Base-by-base conservation (phyloP, 805 yeast species). In the Candida nanaspora region DNA sequence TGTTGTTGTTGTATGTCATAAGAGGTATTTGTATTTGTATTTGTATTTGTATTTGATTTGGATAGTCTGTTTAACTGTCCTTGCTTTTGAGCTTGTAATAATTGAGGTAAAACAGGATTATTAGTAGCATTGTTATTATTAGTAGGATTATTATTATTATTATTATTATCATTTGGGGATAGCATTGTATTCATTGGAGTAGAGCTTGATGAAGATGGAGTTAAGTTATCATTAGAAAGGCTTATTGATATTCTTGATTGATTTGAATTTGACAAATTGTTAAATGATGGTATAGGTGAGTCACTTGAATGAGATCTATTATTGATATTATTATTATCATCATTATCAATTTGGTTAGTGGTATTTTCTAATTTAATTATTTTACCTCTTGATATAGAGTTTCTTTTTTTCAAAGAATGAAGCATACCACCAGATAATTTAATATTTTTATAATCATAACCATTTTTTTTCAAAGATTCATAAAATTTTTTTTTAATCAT, bases 381-480 rank as follows among this genome's bases (percentile, higher is more conserved):
- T 29, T 33, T 42, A 6, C 58, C 57, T 15, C 43, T 45, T 5
- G 29, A 32, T 3, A 60, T 52, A 6, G 42, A 41, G 38, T 61
- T 59, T 36, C 66, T 46, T 37, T 48, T 55, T 40, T 61, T 61
- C 42, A 63, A 62, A 7, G 65, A 50, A 33, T 53, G 53, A 6
- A 63, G 39, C 66, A 62, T 57, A 1, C 68, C 68, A 5, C 58
- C 50, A 20, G 62, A 55, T n/a, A 60, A 35, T 34, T 47, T 56
- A 29, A 54, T 47, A n/a, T 44, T 42, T 3, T 44, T 33, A n/a
- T 45, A 44, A 7, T 50, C 39, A 35, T 56, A 43, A 2, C 64
- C 63, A 32, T 47, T 39, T 34, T 50, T 41, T 9, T 32, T 30
- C 40, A 55, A 32, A 18, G 37, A 50, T 16, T 45, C 41, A 4